These are phyloP conservation scores for Xeromyces bisporus DNA, from an alignment of 495 filamentous ascomycete genomes.

Conservation along the genomic window DNA sequence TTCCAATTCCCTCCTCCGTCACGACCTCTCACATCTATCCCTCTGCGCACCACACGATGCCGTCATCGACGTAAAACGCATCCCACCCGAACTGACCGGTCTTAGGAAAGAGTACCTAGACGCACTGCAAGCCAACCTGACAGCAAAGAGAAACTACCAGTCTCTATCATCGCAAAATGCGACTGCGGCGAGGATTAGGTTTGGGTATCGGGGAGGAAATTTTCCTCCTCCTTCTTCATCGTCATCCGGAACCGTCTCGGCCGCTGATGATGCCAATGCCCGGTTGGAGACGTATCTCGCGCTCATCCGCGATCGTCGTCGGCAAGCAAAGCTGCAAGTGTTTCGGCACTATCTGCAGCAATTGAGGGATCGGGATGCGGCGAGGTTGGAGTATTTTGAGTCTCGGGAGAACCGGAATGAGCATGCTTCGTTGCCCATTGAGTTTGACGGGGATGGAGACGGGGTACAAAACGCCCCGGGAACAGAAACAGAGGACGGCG, in stretches of 20 bases:
- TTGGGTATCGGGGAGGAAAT: constrained; percentile 3
- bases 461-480: constrained; percentile 1
- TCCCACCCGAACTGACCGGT: constrained; percentile 22
- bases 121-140: constrained; percentile 39
- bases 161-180: constrained; percentile 14
- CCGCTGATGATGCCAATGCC: constrained; percentile 11
- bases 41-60: constrained; percentile 21
- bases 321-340: constrained; percentile 34
- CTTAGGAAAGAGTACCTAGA: constrained; percentile 36
- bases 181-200: background rate
- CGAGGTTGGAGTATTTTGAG: constrained; percentile 31
- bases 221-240: constrained; percentile 1
- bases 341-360: constrained; percentile 33
- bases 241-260: too few species aligned
- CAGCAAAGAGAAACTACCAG: constrained; percentile 32
- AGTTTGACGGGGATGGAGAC: constrained; percentile 5
- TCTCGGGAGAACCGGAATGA: constrained; percentile 23
- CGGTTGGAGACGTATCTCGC: constrained; percentile 34
- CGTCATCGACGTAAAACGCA: constrained; percentile 19
- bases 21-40: constrained; percentile 18
- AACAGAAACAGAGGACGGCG: constrained; percentile 19
- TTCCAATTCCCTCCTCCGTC: too few species aligned
- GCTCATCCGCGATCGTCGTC: constrained; percentile 37
- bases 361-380: constrained; percentile 21
- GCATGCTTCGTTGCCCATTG: constrained; percentile 26